Conservation (phyloP, 1,284 basidiomycete species). For the Pterulicium gracile region DNA sequence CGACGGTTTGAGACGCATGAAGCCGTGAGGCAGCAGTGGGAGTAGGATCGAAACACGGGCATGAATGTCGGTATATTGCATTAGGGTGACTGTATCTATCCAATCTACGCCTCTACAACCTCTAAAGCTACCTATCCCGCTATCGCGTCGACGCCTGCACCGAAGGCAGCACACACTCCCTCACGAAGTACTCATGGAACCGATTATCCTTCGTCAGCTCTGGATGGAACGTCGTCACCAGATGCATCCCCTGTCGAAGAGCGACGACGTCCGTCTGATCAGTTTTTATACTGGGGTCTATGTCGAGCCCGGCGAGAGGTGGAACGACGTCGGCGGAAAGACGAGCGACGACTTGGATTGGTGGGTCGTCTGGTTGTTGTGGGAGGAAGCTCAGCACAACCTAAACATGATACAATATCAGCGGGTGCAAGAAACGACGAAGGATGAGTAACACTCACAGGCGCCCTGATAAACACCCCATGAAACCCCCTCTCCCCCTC, state of each 20-base stretch:
- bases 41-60: too few species aligned
- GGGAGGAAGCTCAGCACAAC: conserved; percentile 45
- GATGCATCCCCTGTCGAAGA: conserved; percentile 72
- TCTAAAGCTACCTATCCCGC: too few species aligned
- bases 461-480: conserved; percentile 93
- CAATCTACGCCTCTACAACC: too few species aligned
- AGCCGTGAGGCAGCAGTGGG: too few species aligned
- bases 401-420: too few species aligned
- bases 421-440: too few species aligned
- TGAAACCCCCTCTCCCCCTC: conserved; percentile 60
- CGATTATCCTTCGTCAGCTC: conserved; percentile 84
- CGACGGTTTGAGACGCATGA: too few species aligned
- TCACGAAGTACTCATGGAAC: conserved; percentile 83
- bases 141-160: too few species aligned
- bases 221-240: conserved; percentile 92
- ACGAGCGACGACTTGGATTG: conserved; percentile 62
- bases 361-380: conserved; percentile 28
- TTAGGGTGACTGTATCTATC: too few species aligned
- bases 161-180: conserved; percentile 42
- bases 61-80: too few species aligned
- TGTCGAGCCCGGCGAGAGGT: conserved; percentile 27
- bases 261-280: conserved; percentile 75
- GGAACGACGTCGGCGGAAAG: conserved; percentile 57
- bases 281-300: conserved; percentile 23
- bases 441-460: conserved; percentile 37